These are phyloP conservation scores for Telfairia occidentalis DNA, from an alignment of 331 rosid genomes.

Conservation along the genomic window DNA sequence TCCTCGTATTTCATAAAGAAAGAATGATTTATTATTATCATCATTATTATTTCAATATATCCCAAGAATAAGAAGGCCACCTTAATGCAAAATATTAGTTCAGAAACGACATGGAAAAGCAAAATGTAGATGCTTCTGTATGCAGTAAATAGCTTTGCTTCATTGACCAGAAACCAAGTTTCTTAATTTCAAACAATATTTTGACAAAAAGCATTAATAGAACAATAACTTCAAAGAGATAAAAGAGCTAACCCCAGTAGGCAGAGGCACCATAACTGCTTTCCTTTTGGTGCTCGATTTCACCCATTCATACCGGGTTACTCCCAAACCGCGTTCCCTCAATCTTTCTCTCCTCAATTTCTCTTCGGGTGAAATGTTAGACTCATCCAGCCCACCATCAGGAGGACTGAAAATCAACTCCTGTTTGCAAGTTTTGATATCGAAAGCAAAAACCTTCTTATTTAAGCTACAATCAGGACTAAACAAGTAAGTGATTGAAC, in stretches of 20 bases:
- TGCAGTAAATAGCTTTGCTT: not conserved
- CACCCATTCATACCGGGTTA: conserved; percentile 90
- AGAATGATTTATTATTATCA: not conserved
- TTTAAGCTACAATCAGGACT: conserved; percentile 73
- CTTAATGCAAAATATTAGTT: not conserved
- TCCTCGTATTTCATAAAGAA: not conserved
- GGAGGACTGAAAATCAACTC: conserved; percentile 75
- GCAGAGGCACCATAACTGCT: conserved; percentile 86
- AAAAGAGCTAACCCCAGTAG: conserved; percentile 73
- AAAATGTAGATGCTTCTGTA: not conserved
- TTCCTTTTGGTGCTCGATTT: conserved; percentile 55
- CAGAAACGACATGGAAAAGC: not conserved
- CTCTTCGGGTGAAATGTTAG: conserved; percentile 77
- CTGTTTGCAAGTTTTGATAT: conserved; percentile 45
- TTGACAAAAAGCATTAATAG: not conserved
- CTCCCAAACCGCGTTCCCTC: conserved; percentile 94
- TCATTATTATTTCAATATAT: not conserved
- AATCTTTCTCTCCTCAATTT: conserved; percentile 93
- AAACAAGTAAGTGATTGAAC: conserved; percentile 47
- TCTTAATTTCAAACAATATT: not conserved
- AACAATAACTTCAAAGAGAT: not conserved
- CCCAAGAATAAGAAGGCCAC: not conserved
- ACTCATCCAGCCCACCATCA: conserved; percentile 81
- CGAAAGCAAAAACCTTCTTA: conserved; percentile 52
- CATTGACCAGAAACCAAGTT: not conserved